Evolutionary conservation across 345 rosid genomes (phyloP).

Genomic region (Camelina laxa): DNA sequence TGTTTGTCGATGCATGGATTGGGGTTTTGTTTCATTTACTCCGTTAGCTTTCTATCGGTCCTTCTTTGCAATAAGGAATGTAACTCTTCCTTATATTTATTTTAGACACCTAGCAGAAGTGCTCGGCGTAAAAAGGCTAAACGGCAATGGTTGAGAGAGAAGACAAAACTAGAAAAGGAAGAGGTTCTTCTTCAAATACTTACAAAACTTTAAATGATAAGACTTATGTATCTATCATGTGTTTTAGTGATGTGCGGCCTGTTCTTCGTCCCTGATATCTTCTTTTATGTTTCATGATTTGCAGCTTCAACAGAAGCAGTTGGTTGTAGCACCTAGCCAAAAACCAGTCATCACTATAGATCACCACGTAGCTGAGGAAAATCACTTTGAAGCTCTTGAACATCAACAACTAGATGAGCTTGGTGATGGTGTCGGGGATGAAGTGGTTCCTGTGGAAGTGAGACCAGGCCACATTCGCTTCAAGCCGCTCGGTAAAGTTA

Average conservation of each 20-base stretch:
- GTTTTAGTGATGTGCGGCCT: constrained; percentile 17
- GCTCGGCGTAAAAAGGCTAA: constrained; percentile 92
- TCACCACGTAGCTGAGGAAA: constrained; percentile 42
- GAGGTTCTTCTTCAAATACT: constrained; percentile 53
- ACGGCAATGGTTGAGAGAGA: constrained; percentile 78
- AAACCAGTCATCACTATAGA: constrained; percentile 48
- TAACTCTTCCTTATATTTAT: constrained; percentile 39
- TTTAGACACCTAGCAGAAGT: constrained; percentile 82
- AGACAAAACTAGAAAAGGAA: constrained; percentile 59
- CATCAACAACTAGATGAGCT: constrained; percentile 38
- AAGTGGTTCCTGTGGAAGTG: constrained; percentile 69
- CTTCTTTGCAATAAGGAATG: constrained; percentile 23
- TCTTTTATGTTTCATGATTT: constrained; percentile 28
- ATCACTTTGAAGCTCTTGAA: constrained; percentile 36
- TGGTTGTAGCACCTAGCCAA: constrained; percentile 43
- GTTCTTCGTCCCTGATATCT: neutral
- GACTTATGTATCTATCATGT: constrained; percentile 23
- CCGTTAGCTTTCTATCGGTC: constrained; percentile 13
- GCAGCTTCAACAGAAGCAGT: constrained; percentile 54
- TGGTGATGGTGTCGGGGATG: constrained; percentile 52
- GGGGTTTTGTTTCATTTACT: constrained; percentile 19
- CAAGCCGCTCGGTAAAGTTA: constrained; percentile 56
- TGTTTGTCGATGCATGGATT: constrained; percentile 14
- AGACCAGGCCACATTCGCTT: constrained; percentile 97
- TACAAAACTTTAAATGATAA: constrained; percentile 21